These are phyloP conservation scores for Chiua virens DNA, from an alignment of 768 basidiomycete species.

Conservation along the genomic window DNA sequence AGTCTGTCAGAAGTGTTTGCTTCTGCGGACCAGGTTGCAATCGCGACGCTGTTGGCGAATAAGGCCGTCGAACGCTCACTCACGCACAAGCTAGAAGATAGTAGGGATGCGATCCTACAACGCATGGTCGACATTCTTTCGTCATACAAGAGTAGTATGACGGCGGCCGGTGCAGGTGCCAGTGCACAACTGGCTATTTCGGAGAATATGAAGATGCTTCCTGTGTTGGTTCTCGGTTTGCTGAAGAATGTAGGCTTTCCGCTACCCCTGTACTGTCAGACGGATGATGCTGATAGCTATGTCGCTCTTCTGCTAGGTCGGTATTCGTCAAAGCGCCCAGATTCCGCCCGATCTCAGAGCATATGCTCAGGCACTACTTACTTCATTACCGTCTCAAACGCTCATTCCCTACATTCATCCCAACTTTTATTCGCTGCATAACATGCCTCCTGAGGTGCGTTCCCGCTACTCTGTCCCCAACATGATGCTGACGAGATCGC, in stretches of 20 bases:
- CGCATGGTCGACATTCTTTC: constrained; percentile 81
- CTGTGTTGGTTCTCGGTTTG: constrained; percentile 84
- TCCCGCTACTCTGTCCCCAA: neutral
- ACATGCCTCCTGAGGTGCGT: constrained; percentile 87
- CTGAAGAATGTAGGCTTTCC: constrained; percentile 82
- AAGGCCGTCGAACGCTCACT: constrained; percentile 90
- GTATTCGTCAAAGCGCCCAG: constrained; percentile 91
- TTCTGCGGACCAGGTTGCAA: constrained; percentile 85
- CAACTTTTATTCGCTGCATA: constrained; percentile 92
- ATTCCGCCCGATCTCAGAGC: constrained; percentile 96
- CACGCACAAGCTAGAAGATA: constrained; percentile 86
- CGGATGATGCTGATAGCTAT: neutral
- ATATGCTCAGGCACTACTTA: constrained; percentile 90
- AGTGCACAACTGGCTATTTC: constrained; percentile 91
- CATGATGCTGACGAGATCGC: neutral
- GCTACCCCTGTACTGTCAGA: neutral
- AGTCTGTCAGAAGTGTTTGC: constrained; percentile 88
- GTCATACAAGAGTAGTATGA: constrained; percentile 96
- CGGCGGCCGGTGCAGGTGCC: constrained; percentile 88
- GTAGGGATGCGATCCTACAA: constrained; percentile 80
- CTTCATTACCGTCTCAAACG: constrained; percentile 86
- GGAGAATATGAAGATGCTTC: constrained; percentile 94
- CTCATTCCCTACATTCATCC: constrained; percentile 95
- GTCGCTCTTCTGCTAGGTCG: constrained; percentile 55
- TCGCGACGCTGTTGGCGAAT: constrained; percentile 82